Evolutionary conservation across 2,329 filamentous ascomycete genomes (phyloP), one percentile per base, ranked within the genome.

Genomic region (Fusarium dlaminii): DNA sequence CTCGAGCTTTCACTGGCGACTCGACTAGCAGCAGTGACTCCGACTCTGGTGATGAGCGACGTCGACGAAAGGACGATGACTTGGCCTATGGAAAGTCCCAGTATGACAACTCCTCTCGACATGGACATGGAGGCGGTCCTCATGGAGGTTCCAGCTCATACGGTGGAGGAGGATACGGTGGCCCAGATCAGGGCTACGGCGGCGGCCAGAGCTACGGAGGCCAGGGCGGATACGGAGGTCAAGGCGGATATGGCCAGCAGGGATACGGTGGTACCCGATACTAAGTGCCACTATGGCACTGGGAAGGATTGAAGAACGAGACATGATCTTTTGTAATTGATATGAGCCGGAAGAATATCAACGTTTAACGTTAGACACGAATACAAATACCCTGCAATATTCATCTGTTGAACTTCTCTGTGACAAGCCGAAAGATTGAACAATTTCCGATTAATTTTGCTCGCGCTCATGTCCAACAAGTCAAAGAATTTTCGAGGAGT

Each of bases 21-120:
- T 78, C 76, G 0, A 78, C 76, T 3, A 75, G 74, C 55, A 78
- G 75, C 55, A 78, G 76, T 30, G 76, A 78, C 34, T 78, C 76
- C 5, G 72, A 75, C 24, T 77, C 76, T 13, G 75, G 69, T 15
- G 72, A 78, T 12, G 74, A 74, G 5, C 43, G 57, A 30, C 75
- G 74, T 12, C 70, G 71, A 46, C 67, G 67, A 40, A 70, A 39
- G 22, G 54, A 74, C 10, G 55, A 74, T 5, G 52, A 74, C n/a
- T 29, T 72, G 27, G 62, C 66, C 18, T 74, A 74, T 4, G 71
- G 71, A 15, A 61, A 70, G 32, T 68, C 65, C 13, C 63, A 64
- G 13, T 66, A 66, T 18, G 63, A 66, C 20, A 65, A 66, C 32
- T 56, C 66, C 10, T 65, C 59, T 12, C 66, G 56, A 9, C 36